Base-by-base conservation (phyloP, 2,329 filamentous ascomycete species). In the Cercospora sp. region DNA sequence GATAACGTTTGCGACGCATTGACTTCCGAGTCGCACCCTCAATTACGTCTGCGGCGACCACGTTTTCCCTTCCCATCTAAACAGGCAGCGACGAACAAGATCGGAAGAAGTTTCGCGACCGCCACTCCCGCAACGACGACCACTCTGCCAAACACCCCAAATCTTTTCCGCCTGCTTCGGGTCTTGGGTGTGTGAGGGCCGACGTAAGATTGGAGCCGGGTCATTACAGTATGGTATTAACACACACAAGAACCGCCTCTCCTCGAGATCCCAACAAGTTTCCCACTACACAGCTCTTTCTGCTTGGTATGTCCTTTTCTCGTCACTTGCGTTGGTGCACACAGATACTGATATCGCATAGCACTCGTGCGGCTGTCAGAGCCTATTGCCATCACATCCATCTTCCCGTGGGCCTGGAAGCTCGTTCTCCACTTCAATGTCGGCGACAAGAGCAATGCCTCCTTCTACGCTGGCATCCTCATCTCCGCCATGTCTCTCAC, bases 291-390 rank as follows among this genome's bases (percentile, higher is more conserved):
- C 94, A 97, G 79, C 88, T 97, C 28, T 93, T 94, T 74, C 82
- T 97, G 18, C 86, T 97, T 73, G 92, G 93, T 96, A 83, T 77
- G 89, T 30, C 4, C n/a, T 26, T 34, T n/a, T n/a, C n/a, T n/a
- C n/a, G n/a, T n/a, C n/a, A n/a, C n/a, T n/a, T n/a, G n/a, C n/a
- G n/a, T n/a, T n/a, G n/a, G n/a, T n/a, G n/a, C n/a, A n/a, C n/a
- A n/a, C n/a, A n/a, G n/a, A n/a, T n/a, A n/a, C 53, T 66, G 34
- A 69, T 21, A 21, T 16, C 24, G 26, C 26, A 30, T 75, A 97
- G 93, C 93, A 79, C 92, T 97, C 84, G 94, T 96, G 77, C 92
- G 94, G 71, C 88, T 97, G 73, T 92, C 93, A 63, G 94, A 97
- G 80, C 94, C 94, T 24, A 94, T 97, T 74, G 93, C 94, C 61